A percentile compares a stretch with the other conserved stretches of the same genome.
Evolutionary conservation across 495 filamentous ascomycete species (phyloP).

Genomic region (Aspergillus heteromorphus): DNA sequence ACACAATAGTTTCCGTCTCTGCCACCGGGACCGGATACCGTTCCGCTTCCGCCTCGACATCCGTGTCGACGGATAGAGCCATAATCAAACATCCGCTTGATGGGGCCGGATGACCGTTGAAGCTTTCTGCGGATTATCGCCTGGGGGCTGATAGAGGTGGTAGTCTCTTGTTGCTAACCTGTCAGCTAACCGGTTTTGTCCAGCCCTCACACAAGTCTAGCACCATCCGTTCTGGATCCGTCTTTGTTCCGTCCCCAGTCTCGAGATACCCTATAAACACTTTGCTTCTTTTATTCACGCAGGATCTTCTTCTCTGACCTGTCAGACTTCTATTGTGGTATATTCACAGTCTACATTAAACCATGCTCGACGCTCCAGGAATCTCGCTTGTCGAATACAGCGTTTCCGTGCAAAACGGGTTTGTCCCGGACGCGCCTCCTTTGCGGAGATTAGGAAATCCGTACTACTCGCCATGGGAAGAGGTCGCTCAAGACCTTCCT

Average conservation of each 20-base stretch:
- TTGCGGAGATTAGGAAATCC: slow-evolving; percentile 67
- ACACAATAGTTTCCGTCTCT: background rate
- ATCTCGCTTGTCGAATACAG: slow-evolving; percentile 72
- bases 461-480: slow-evolving; percentile 91
- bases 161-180: background rate
- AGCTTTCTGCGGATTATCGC: background rate
- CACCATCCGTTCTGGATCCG: background rate
- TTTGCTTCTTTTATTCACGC: background rate
- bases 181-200: background rate
- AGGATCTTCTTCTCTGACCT: background rate
- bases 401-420: slow-evolving; percentile 76
- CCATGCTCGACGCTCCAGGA: slow-evolving; percentile 69
- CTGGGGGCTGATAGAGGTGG: background rate
- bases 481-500: slow-evolving; percentile 69
- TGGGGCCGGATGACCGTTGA: background rate
- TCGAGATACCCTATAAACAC: background rate
- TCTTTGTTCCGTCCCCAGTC: background rate
- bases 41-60: slow-evolving; percentile 21
- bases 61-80: slow-evolving; percentile 1
- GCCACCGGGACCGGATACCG: slow-evolving; percentile 8
- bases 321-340: background rate
- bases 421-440: slow-evolving; percentile 75
- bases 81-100: background rate
- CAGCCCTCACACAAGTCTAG: background rate
- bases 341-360: background rate